These are phyloP conservation scores for Albophoma yamanashiensis DNA, from an alignment of 2,329 filamentous ascomycete species.

Conservation along the genomic window DNA sequence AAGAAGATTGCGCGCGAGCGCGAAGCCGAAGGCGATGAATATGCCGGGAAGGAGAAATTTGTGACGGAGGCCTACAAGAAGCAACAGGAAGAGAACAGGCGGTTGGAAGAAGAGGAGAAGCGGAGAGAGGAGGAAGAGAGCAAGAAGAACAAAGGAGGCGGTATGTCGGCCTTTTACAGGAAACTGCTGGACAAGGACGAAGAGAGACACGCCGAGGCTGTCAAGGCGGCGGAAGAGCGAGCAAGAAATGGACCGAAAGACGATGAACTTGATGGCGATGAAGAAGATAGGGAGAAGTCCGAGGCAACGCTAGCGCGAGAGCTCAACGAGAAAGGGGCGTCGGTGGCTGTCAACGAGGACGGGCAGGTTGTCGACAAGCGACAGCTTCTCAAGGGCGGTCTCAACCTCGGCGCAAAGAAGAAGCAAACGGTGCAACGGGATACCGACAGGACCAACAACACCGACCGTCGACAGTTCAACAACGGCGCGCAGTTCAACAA, in stretches of 20 bases:
- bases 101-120: conserved; percentile 62
- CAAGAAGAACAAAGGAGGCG: conserved; percentile 50
- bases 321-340: conserved; percentile 50
- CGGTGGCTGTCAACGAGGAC: conserved; percentile 67
- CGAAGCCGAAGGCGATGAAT: conserved; percentile 72
- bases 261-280: conserved; percentile 17
- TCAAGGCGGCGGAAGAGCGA: conserved; percentile 54
- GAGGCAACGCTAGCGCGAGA: conserved; percentile 57
- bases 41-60: conserved; percentile 74
- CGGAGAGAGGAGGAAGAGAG: conserved; percentile 52
- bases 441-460: conserved; percentile 12
- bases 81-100: conserved; percentile 66
- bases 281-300: conserved; percentile 40
- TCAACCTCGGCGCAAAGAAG: conserved; percentile 61
- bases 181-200: conserved; percentile 63
- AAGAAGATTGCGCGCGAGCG: conserved; percentile 69
- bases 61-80: conserved; percentile 75
- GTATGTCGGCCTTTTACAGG: conserved; percentile 72
- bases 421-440: conserved; percentile 29
- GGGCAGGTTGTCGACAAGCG: conserved; percentile 76
- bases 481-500: conserved; percentile 33
- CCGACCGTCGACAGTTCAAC: conserved; percentile 25
- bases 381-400: conserved; percentile 63
- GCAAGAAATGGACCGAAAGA: conserved; percentile 26
- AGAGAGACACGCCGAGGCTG: conserved; percentile 54